Percentiles rank a stretch among this genome's conserved stretches.
phyloP scores from a whole-genome alignment of 176 grass and related monocot genomes.

The Hordeum marinum region DNA sequence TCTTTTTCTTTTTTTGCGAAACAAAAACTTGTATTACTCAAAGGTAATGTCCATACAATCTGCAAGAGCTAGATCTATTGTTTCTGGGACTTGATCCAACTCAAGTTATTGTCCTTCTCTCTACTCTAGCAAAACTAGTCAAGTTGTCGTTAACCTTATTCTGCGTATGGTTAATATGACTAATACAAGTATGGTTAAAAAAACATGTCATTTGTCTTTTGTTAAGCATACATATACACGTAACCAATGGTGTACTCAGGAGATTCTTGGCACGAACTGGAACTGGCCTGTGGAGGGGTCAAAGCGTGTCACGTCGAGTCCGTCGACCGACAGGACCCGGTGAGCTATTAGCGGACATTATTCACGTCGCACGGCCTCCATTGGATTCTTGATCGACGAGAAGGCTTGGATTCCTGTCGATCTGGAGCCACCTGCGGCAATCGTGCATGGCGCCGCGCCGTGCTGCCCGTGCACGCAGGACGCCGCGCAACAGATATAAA shows the following conservation, averaged over 20 bases:
- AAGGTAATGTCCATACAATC: too few relatives aligned
- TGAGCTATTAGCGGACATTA: neutral
- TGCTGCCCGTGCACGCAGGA: neutral
- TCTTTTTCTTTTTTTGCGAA: too few relatives aligned
- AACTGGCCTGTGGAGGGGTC: neutral
- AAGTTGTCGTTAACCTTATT: too few relatives aligned
- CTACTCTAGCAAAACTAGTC: too few relatives aligned
- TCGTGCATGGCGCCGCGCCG: neutral
- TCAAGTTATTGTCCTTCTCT: too few relatives aligned
- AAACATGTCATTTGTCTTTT: too few relatives aligned
- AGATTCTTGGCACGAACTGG: neutral
- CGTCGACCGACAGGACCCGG: neutral
- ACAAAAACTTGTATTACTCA: too few relatives aligned
- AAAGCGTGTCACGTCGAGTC: neutral
- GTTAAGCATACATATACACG: too few relatives aligned
- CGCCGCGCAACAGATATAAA: neutral
- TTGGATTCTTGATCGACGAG: constrained; percentile 18
- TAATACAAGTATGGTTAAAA: too few relatives aligned
- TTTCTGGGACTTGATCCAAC: too few relatives aligned
- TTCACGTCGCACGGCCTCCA: neutral
- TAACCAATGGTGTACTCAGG: neutral
- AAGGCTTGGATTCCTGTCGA: neutral
- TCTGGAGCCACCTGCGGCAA: constrained; percentile 14
- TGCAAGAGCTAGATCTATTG: too few relatives aligned
- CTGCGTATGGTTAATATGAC: too few relatives aligned